Base-by-base conservation (phyloP, 495 filamentous ascomycete species). In the Trichoderma orchidacearum region DNA sequence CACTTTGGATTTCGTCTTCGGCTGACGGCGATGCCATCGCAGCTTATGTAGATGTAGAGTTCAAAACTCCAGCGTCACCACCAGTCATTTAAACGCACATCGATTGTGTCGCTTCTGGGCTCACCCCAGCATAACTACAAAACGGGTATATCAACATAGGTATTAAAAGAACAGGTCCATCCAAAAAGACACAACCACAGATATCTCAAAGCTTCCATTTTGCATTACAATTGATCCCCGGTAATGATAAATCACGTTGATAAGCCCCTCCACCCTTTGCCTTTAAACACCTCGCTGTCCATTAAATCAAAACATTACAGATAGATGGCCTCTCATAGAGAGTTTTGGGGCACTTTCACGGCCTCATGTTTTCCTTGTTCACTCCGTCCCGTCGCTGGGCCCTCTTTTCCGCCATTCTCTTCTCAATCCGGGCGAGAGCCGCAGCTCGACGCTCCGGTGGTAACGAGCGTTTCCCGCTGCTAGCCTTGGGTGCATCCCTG, bases 381-480 rank as follows among this genome's bases (percentile, higher is more conserved):
- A 67, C 60, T 28, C 55, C 62, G 27, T 52, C 54, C 38, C 52
- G 51, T 25, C 59, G 59, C 41, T 57, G 58, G 27, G 57, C 57
- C 59, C 58, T 64, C 59, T 64, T 67, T 35, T 73, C 64, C 9
- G 63, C 61, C 55, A 72, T 81, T 63, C 72, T 79, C 59, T 75
- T 73, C 63, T 81, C 78, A 12, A 89, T 68, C 29, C 85, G 72
- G 28, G 80, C 82, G 60, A 79, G 75, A 3, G 86, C 86, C 6
- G 84, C 85, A 15, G 79, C 76, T 29, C 70, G 67, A 31, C 85
- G 75, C 12, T 86, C 82, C 1, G 80, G 70, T 3, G 84, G 74
- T 21, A 89, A 59, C 0, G 66, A 62, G n/a, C 73, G 72, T 15
- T 72, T 75, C 51, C 61, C 71, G 3, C 69, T 61, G 51, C 70